Evolutionary conservation across 2,329 filamentous ascomycete genomes (phyloP).

Genomic region (Aureobasidium mangrovei): DNA sequence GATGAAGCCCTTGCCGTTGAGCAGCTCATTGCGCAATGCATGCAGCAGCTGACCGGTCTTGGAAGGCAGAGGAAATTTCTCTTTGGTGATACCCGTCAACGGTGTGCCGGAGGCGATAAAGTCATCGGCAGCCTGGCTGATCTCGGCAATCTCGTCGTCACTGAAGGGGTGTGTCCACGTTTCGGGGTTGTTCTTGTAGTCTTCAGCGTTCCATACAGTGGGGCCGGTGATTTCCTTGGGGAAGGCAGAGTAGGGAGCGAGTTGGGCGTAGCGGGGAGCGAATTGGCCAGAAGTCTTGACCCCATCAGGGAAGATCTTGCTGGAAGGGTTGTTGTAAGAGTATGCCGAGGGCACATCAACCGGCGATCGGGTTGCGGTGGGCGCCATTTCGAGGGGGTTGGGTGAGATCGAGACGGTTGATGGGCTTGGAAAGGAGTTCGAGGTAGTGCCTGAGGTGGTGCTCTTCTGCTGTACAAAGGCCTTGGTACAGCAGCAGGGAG

Average conservation of each 20-base stretch:
- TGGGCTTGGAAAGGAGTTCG: slow-evolving; percentile 15
- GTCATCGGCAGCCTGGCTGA: slow-evolving; percentile 56
- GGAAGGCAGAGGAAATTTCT: slow-evolving; percentile 51
- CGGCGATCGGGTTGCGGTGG: slow-evolving; percentile 16
- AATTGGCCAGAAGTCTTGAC: slow-evolving; percentile 65
- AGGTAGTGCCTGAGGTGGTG: slow-evolving; percentile 15
- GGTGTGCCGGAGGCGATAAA: slow-evolving; percentile 59
- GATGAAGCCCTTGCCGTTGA: slow-evolving; percentile 83
- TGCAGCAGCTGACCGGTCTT: slow-evolving; percentile 46
- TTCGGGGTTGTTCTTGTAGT: slow-evolving; percentile 54
- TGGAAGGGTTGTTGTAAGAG: slow-evolving; percentile 27
- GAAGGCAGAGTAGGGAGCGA: slow-evolving; percentile 62
- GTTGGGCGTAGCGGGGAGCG: slow-evolving; percentile 53
- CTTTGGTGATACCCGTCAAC: slow-evolving; percentile 61
- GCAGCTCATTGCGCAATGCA: slow-evolving; percentile 53
- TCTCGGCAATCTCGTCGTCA: slow-evolving; percentile 55
- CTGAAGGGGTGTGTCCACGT: slow-evolving; percentile 67
- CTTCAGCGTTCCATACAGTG: slow-evolving; percentile 62
- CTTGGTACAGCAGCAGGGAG: slow-evolving; percentile 18
- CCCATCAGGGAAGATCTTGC: slow-evolving; percentile 53
- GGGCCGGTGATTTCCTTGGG: slow-evolving; percentile 61
- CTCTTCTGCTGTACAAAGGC: slow-evolving; percentile 16
- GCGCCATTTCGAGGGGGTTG: slow-evolving; percentile 14
- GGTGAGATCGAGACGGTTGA: slow-evolving; percentile 15
- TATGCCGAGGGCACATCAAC: slow-evolving; percentile 15